Conservation (phyloP, 2,329 filamentous ascomycete genomes). For the Grosmannia serpens region DNA sequence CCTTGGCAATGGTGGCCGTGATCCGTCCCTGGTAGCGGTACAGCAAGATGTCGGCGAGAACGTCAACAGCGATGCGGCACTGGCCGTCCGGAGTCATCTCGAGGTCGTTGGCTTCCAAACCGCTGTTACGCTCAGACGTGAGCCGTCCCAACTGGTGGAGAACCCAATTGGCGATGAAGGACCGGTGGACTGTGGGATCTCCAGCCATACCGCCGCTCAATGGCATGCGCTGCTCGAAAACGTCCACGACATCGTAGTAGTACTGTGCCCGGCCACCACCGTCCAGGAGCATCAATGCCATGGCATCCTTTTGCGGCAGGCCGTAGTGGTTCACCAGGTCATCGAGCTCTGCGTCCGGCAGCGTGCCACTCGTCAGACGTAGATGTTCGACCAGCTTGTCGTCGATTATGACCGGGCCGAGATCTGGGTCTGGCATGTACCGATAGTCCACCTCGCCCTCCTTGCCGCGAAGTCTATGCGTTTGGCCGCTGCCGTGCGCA, state of each 20-base stretch:
- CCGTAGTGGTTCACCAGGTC: constrained; percentile 52
- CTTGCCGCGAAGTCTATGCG: constrained; percentile 73
- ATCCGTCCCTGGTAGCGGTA: constrained; percentile 37
- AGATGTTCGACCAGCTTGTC: constrained; percentile 57
- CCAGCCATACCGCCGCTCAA: background rate
- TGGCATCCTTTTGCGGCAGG: constrained; percentile 70
- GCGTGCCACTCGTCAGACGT: constrained; percentile 48
- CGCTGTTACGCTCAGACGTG: constrained; percentile 34
- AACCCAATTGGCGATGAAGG: constrained; percentile 52
- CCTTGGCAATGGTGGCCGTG: constrained; percentile 45
- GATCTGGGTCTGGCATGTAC: constrained; percentile 95
- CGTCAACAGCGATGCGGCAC: constrained; percentile 33
- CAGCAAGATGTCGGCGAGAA: constrained; percentile 39
- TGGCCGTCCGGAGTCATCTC: constrained; percentile 31
- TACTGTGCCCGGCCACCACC: constrained; percentile 72
- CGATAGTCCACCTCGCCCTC: constrained; percentile 96
- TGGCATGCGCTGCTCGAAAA: constrained; percentile 21
- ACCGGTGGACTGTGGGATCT: constrained; percentile 9
- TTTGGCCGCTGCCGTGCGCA: constrained; percentile 49
- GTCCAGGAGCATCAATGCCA: constrained; percentile 66
- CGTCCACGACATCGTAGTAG: constrained; percentile 56
- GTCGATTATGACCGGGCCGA: constrained; percentile 68
- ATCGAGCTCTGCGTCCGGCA: constrained; percentile 60
- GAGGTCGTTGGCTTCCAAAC: constrained; percentile 10
- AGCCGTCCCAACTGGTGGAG: constrained; percentile 65